These are phyloP conservation scores for Phytophthora multivora DNA, from an alignment of 352 stramenopile species.

Conservation along the genomic window DNA sequence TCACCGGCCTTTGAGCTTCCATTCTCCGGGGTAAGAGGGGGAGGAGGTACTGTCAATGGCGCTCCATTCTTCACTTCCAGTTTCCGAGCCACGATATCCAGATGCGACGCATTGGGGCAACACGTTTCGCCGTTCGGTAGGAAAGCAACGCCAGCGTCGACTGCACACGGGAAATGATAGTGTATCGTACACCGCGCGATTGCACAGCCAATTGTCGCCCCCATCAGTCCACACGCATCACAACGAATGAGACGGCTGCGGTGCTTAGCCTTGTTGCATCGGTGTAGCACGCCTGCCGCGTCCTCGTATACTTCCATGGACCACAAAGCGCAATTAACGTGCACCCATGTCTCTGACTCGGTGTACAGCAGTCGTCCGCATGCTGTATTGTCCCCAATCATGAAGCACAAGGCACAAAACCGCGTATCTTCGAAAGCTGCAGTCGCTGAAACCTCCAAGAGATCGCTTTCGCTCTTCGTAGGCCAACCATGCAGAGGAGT, in stretches of 20 bases:
- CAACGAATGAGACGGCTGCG: constrained; percentile 91
- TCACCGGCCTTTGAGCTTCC: neutral
- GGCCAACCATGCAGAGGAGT: constrained; percentile 53
- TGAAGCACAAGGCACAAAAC: constrained; percentile 83
- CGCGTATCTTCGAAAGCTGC: constrained; percentile 60
- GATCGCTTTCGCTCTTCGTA: neutral
- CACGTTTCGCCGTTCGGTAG: constrained; percentile 73
- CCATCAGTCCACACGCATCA: constrained; percentile 88
- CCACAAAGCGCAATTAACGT: constrained; percentile 94
- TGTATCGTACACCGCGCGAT: constrained; percentile 87
- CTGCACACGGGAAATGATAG: constrained; percentile 94
- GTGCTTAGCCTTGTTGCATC: constrained; percentile 89
- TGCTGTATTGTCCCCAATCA: constrained; percentile 71
- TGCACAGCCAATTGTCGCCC: constrained; percentile 92
- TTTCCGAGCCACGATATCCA: constrained; percentile 53
- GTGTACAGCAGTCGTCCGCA: constrained; percentile 85
- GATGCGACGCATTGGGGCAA: constrained; percentile 56
- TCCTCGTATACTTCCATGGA: constrained; percentile 93
- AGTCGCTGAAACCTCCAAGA: neutral
- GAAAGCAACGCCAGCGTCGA: constrained; percentile 76
- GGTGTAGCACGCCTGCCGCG: constrained; percentile 66
- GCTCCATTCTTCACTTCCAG: constrained; percentile 17
- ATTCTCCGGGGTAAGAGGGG: neutral
- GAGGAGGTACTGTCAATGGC: neutral
- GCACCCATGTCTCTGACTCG: constrained; percentile 88